Base-by-base conservation (phyloP, 2,329 filamentous ascomycete species). In the Fusarium sp. region DNA sequence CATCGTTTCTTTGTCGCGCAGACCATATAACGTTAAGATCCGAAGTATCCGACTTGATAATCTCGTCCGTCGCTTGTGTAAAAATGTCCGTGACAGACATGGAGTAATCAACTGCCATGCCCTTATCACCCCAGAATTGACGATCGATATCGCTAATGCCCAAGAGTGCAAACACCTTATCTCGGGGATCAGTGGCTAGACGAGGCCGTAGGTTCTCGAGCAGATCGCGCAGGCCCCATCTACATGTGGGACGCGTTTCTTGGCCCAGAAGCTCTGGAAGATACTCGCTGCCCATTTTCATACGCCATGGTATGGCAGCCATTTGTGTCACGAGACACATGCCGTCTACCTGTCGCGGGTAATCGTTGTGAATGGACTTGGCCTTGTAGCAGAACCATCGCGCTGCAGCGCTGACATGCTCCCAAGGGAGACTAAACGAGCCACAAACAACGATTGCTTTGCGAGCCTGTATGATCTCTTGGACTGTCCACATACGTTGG, bases 391-490 rank as follows among this genome's bases (percentile, higher is more conserved):
- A 57, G 20, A 59, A 68, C 67, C 68, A 71, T 13, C 52, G 45
- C 2, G 67, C 67, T 9, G 68, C 67, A 14, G 64, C 68, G 11
- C 58, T 58, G 17, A 70, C n/a, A 2, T 57, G 31, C 5, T 59
- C 53, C 64, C 67, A 71, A 0, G 52, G 29, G 8, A 68, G 18
- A 33, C 51, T 63, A 13, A 63, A 27, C 1, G 51, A 4, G 6
- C 68, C 64, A 11, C 67, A 68, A 5, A 68, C 31, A 9, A 66
- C 48, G 17, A 70, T 43, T 2, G 60, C 68, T 15, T 68, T 68
- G 4, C 68, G 68, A 6, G 67, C 68, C 37, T 61, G 68, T 1
- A 71, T 58, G 17, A 71, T 71, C 33, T 71, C 69, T 40, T 72
- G 69, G 17, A 72, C 66, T 5, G 60, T 68, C 69, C 69, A 72